These are phyloP conservation scores for Irpex rosettiformis DNA, from an alignment of 1,284 basidiomycete genomes.

Conservation along the genomic window DNA sequence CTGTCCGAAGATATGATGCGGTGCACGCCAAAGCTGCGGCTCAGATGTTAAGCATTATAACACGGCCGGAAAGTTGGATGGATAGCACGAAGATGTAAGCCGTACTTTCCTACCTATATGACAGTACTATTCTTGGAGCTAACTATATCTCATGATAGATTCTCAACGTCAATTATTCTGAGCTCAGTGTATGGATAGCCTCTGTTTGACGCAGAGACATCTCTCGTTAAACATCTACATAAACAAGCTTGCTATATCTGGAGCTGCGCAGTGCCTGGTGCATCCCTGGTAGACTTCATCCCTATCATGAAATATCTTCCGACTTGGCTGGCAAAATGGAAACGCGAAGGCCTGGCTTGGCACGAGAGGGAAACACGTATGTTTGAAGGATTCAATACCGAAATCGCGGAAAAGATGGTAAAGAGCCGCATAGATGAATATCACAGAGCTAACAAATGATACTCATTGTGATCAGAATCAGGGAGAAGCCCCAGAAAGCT, in stretches of 20 bases:
- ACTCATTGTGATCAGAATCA: background rate
- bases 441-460: background rate
- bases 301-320: conserved; percentile 11
- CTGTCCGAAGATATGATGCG: background rate
- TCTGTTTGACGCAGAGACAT: background rate
- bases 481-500: background rate
- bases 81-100: background rate
- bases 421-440: background rate
- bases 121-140: background rate
- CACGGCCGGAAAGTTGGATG: background rate
- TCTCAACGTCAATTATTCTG: background rate
- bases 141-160: too few relatives aligned
- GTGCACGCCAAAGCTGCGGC: background rate
- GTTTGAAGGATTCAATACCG: conserved; percentile 2
- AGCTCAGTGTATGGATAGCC: background rate
- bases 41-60: background rate
- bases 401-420: background rate
- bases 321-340: conserved; percentile 10
- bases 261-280: background rate
- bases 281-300: background rate
- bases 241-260: background rate
- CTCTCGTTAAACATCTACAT: background rate
- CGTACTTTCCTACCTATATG: background rate
- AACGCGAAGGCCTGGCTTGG: conserved; percentile 8
- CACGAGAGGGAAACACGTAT: conserved; percentile 7